phyloP scores from a whole-genome alignment of 768 basidiomycete species.

The Tricholoma hemisulphureum region DNA sequence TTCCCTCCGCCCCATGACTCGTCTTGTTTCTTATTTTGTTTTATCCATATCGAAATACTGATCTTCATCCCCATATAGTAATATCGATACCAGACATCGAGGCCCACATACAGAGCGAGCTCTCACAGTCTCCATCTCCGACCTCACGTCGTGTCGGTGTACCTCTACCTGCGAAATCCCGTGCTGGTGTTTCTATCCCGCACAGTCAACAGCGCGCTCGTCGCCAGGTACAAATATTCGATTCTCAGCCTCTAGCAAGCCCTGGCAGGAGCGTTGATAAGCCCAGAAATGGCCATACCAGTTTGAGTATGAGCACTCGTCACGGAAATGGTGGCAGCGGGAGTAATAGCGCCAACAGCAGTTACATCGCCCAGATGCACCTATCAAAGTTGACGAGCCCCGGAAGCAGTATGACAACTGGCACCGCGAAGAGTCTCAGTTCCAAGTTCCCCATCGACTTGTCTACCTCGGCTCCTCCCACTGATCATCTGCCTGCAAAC shows the following conservation, averaged over 20 bases:
- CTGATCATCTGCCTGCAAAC: slow-evolving; percentile 3
- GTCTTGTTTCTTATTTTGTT: slow-evolving; percentile 25
- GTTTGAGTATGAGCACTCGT: slow-evolving; percentile 27
- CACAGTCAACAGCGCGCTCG: slow-evolving; percentile 48
- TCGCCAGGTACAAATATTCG: slow-evolving; percentile 76
- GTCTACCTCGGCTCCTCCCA: slow-evolving; percentile 27
- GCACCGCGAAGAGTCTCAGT: slow-evolving; percentile 34
- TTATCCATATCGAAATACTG: slow-evolving; percentile 25
- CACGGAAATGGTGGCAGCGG: slow-evolving; percentile 33
- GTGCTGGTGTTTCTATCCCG: slow-evolving; percentile 60
- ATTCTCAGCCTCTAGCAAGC: slow-evolving; percentile 76
- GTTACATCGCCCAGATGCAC: slow-evolving; percentile 43
- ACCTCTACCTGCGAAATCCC: slow-evolving; percentile 64
- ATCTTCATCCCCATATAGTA: slow-evolving; percentile 49
- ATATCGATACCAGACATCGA: slow-evolving; percentile 83
- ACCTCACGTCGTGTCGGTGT: slow-evolving; percentile 81
- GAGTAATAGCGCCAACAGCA: slow-evolving; percentile 38
- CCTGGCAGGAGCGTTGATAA: slow-evolving; percentile 41
- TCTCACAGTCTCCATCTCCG: slow-evolving; percentile 65
- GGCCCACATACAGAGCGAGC: slow-evolving; percentile 66
- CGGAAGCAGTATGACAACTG: slow-evolving; percentile 24
- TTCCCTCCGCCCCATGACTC: slow-evolving; percentile 7
- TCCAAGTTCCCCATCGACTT: slow-evolving; percentile 42
- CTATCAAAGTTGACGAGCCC: slow-evolving; percentile 31
- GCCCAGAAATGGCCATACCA: slow-evolving; percentile 26